Percentiles rank a stretch among this genome's conserved stretches.
These are phyloP conservation scores for Drechslerella stenobrocha DNA, from an alignment of 2,329 filamentous ascomycete genomes.

Conservation along the genomic window DNA sequence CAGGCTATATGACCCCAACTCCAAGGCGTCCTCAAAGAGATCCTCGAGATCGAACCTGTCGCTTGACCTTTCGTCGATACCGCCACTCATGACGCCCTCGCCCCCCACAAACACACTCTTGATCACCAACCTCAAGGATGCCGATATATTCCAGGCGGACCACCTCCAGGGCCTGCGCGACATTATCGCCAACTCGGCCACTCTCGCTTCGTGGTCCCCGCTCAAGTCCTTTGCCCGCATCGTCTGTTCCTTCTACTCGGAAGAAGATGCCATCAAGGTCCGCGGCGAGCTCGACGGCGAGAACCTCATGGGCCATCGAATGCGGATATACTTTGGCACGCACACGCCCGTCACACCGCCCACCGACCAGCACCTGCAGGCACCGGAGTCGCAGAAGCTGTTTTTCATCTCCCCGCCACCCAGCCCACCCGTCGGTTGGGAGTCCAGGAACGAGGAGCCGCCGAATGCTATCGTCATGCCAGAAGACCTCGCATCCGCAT, in stretches of 20 bases:
- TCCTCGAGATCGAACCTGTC: slow-evolving; percentile 59
- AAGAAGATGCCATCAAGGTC: slow-evolving; percentile 70
- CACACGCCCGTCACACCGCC: slow-evolving; percentile 62
- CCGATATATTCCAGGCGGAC: slow-evolving; percentile 72
- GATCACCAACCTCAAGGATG: slow-evolving; percentile 75
- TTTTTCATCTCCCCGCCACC: slow-evolving; percentile 74
- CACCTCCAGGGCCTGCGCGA: slow-evolving; percentile 74
- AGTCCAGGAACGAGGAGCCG: slow-evolving; percentile 69
- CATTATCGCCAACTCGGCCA: slow-evolving; percentile 70
- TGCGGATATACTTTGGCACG: slow-evolving; percentile 71
- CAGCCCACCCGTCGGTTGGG: slow-evolving; percentile 70
- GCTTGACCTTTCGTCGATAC: slow-evolving; percentile 73
- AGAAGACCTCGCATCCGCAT: slow-evolving; percentile 68
- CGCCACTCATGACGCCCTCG: slow-evolving; percentile 70
- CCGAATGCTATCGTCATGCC: slow-evolving; percentile 72
- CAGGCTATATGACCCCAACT: slow-evolving; percentile 34
- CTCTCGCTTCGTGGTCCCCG: slow-evolving; percentile 76
- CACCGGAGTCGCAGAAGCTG: slow-evolving; percentile 66
- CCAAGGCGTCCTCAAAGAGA: slow-evolving; percentile 26
- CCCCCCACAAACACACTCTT: slow-evolving; percentile 80
- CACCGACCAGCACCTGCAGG: slow-evolving; percentile 68
- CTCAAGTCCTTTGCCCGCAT: slow-evolving; percentile 82
- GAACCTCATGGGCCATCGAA: slow-evolving; percentile 69
- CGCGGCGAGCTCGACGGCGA: slow-evolving; percentile 75
- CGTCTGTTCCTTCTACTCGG: slow-evolving; percentile 74